Evolutionary conservation across 768 basidiomycete genomes (phyloP).

Genomic region (Leccinum obscurum): DNA sequence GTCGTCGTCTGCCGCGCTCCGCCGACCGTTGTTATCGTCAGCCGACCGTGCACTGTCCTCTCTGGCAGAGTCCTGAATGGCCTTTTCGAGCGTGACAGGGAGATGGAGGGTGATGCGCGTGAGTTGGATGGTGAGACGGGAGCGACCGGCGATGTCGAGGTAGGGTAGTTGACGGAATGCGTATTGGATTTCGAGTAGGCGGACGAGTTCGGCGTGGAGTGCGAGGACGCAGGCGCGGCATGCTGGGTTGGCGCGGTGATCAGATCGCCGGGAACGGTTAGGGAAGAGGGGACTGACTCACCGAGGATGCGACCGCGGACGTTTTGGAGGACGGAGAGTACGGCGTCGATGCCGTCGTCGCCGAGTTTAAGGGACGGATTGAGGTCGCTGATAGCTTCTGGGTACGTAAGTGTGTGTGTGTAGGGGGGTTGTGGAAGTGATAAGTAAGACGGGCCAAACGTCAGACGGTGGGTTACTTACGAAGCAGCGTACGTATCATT

Average conservation of each 20-base stretch:
- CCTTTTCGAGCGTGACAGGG: slow-evolving; percentile 72
- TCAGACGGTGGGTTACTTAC: slow-evolving; percentile 42
- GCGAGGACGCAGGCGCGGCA: slow-evolving; percentile 77
- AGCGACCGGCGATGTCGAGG: slow-evolving; percentile 73
- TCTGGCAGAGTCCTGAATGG: slow-evolving; percentile 45
- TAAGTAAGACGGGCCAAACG: not conserved
- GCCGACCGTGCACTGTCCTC: slow-evolving; percentile 8
- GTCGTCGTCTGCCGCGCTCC: slow-evolving; percentile 7
- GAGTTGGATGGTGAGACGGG: slow-evolving; percentile 73
- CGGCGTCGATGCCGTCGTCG: slow-evolving; percentile 75
- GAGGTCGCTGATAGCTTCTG: slow-evolving; percentile 76
- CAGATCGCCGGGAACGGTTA: not conserved
- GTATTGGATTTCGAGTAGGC: slow-evolving; percentile 80
- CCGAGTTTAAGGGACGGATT: slow-evolving; percentile 76
- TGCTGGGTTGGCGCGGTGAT: slow-evolving; percentile 38
- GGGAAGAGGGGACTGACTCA: slow-evolving; percentile 25
- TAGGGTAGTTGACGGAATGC: slow-evolving; percentile 75
- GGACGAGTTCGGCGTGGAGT: slow-evolving; percentile 69
- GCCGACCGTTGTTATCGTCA: not conserved
- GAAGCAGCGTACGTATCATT: slow-evolving; percentile 72
- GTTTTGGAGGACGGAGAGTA: slow-evolving; percentile 66
- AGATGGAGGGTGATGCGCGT: slow-evolving; percentile 74
- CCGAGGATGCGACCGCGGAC: slow-evolving; percentile 77
- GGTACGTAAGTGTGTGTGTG: no score
- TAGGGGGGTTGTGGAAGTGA: not conserved